Percentiles rank a stretch among this genome's conserved stretches.
phyloP scores from a whole-genome alignment of 140 eudicot species.

The Eryngium alpinum region DNA sequence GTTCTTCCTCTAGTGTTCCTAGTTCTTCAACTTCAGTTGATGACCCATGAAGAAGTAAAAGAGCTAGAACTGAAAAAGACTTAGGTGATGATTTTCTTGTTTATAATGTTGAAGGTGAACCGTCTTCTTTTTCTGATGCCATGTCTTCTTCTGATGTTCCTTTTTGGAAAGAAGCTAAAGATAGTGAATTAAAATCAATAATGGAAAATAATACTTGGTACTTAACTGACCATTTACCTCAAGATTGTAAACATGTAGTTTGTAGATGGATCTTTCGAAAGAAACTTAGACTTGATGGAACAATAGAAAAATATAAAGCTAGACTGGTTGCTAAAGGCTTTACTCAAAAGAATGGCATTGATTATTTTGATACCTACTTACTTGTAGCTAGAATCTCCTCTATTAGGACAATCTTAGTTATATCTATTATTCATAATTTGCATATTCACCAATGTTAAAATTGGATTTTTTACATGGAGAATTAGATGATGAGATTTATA shows the following conservation, averaged over 20 bases:
- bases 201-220: not conserved
- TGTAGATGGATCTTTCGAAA: not conserved
- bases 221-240: not conserved
- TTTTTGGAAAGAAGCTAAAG: not conserved
- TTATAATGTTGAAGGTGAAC: not conserved
- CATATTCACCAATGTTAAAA: not conserved
- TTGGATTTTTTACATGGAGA: not conserved
- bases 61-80: not conserved
- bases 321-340: no score
- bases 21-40: not conserved
- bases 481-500: not conserved
- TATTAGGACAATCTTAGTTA: not conserved
- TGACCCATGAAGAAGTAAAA: not conserved
- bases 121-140: not conserved
- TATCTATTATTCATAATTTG: not conserved
- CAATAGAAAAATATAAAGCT: not conserved
- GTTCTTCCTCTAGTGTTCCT: not conserved
- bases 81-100: not conserved
- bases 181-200: not conserved
- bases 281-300: not conserved
- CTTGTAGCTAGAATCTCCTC: not conserved
- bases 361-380: no score
- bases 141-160: not conserved
- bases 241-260: no score
- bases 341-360: not conserved